These are phyloP conservation scores for Pochonia chlamydosporia DNA, from an alignment of 2,329 filamentous ascomycete genomes.

Conservation along the genomic window DNA sequence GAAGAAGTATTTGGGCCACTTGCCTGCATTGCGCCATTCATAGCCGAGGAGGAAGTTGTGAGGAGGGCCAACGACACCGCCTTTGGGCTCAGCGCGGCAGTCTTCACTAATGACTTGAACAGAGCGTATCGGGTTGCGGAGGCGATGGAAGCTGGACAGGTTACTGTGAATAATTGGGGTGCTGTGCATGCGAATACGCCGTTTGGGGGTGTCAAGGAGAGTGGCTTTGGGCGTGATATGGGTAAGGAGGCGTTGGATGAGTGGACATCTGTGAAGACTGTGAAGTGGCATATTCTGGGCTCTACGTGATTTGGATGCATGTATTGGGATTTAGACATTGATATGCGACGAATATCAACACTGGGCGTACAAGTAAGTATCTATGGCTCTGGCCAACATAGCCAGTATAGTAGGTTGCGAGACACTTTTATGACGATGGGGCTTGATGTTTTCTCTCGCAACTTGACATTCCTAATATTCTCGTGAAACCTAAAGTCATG, in stretches of 20 bases:
- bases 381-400: no score
- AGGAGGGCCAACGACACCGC: conserved; percentile 44
- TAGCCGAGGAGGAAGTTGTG: conserved; percentile 43
- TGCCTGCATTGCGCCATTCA: conserved; percentile 40
- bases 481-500: no score
- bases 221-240: conserved; percentile 25
- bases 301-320: no score
- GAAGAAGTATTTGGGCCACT: conserved; percentile 23
- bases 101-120: conserved; percentile 22
- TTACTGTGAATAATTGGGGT: conserved; percentile 48
- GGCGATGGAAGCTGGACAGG: conserved; percentile 59
- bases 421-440: no score
- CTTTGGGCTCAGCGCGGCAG: conserved; percentile 24
- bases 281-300: no score
- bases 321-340: no score
- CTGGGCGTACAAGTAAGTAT: no score
- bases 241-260: conserved; percentile 25
- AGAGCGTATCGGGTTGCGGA: conserved; percentile 37
- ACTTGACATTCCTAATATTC: no score
- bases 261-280: conserved; percentile 22
- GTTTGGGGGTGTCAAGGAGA: conserved; percentile 29
- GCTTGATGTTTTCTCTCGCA: no score
- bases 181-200: conserved; percentile 20
- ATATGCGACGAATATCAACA: no score
- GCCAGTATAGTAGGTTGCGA: no score